These are phyloP conservation scores for Saccharomycopsis phalli DNA, from an alignment of 1,139 yeast species.

Conservation along the genomic window DNA sequence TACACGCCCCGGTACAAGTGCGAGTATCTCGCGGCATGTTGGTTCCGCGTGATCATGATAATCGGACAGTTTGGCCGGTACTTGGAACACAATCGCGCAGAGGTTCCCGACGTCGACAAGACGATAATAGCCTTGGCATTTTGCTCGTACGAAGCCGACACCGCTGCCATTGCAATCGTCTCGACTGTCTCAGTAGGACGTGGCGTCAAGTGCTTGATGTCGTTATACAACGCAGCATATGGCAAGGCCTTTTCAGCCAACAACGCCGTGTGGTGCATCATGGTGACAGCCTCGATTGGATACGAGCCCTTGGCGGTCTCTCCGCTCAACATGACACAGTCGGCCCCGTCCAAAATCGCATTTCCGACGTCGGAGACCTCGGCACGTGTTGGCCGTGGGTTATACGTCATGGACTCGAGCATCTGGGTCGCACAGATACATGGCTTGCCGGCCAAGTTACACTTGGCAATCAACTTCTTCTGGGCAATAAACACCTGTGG, in stretches of 20 bases:
- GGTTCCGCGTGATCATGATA: slow-evolving; percentile 96
- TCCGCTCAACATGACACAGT: slow-evolving; percentile 98
- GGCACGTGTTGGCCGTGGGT: slow-evolving; percentile 99
- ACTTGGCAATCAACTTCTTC: slow-evolving; percentile 97
- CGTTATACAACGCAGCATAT: slow-evolving; percentile 79
- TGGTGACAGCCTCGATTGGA: slow-evolving; percentile 93
- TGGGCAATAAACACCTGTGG: slow-evolving; percentile 98
- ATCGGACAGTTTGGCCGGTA: slow-evolving; percentile 97
- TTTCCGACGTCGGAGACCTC: slow-evolving; percentile 99
- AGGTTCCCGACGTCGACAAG: slow-evolving; percentile 86
- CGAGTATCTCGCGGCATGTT: slow-evolving; percentile 84
- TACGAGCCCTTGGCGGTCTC: slow-evolving; percentile 99
- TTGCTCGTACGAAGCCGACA: slow-evolving; percentile 93
- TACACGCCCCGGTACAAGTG: slow-evolving; percentile 98
- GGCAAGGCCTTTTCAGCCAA: slow-evolving; percentile 97
- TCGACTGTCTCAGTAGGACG: slow-evolving; percentile 92
- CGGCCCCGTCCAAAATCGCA: slow-evolving; percentile 98
- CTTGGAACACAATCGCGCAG: slow-evolving; percentile 94
- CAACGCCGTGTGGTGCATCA: slow-evolving; percentile 97
- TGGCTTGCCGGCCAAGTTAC: slow-evolving; percentile 99
- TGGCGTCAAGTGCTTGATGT: slow-evolving; percentile 75
- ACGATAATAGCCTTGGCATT: slow-evolving; percentile 95
- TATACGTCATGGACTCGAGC: slow-evolving; percentile 99
- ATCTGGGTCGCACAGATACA: slow-evolving; percentile 99
- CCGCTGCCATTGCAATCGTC: slow-evolving; percentile 97